Evolutionary conservation across 371 early-diverging fungal species (phyloP).

Genomic region (Mucor indicus): DNA sequence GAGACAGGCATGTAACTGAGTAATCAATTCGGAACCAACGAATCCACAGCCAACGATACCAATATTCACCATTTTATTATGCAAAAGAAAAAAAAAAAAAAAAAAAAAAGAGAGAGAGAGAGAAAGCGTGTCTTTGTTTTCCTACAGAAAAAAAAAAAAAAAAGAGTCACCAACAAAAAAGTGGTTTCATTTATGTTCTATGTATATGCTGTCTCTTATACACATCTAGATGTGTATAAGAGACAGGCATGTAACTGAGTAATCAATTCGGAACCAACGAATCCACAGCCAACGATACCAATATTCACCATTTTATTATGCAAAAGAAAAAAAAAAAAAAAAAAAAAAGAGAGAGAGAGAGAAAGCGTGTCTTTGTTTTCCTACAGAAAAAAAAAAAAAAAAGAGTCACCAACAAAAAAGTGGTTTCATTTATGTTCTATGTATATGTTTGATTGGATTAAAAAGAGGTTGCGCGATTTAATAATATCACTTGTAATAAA

Average conservation of each 20-base stretch:
- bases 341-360: neutral
- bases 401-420: too few species aligned
- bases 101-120: neutral
- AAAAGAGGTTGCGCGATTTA: too few species aligned
- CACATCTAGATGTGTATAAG: too few species aligned
- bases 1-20: slow-evolving; percentile 68
- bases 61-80: slow-evolving; percentile 60
- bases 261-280: slow-evolving; percentile 88
- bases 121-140: too few species aligned
- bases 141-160: too few species aligned
- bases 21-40: slow-evolving; percentile 85
- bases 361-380: neutral
- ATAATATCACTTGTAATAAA: too few species aligned
- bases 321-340: neutral
- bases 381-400: too few species aligned
- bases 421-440: too few species aligned
- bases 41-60: slow-evolving; percentile 93
- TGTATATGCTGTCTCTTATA: too few species aligned
- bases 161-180: too few species aligned
- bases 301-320: slow-evolving; percentile 59
- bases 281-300: slow-evolving; percentile 91
- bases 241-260: slow-evolving; percentile 67
- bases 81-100: neutral
- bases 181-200: too few species aligned
- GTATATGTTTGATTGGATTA: too few species aligned